These are phyloP conservation scores for Gaultheria prostrata DNA, from an alignment of 148 eudicot genomes.

Conservation along the genomic window DNA sequence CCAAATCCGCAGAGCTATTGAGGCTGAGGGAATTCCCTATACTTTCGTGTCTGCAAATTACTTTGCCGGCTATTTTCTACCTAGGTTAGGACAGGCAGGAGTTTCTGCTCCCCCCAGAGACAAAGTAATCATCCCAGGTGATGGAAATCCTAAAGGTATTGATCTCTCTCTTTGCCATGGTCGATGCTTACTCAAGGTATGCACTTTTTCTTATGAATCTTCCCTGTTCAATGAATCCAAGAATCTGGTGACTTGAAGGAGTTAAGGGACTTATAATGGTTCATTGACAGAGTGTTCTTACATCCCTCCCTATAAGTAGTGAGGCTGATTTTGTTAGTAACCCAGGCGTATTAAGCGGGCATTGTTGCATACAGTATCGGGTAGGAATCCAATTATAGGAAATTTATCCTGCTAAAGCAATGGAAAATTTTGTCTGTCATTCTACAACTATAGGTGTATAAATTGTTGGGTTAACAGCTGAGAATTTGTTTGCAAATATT, in stretches of 20 bases:
- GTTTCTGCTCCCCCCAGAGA: slow-evolving; percentile 51
- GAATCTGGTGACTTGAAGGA: neutral
- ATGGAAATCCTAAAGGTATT: slow-evolving; percentile 60
- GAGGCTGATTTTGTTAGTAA: too few relatives aligned
- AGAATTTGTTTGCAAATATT: too few relatives aligned
- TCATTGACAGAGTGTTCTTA: neutral
- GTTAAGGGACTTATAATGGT: neutral
- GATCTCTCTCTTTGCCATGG: neutral
- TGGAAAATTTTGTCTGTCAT: too few relatives aligned
- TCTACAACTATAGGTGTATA: too few relatives aligned
- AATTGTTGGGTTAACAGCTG: too few relatives aligned
- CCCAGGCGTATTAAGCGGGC: too few relatives aligned
- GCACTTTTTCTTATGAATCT: neutral
- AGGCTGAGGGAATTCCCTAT: slow-evolving; percentile 58
- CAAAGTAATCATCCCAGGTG: slow-evolving; percentile 40
- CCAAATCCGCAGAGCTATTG: slow-evolving; percentile 49
- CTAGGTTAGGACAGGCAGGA: slow-evolving; percentile 48
- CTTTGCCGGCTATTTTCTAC: slow-evolving; percentile 54
- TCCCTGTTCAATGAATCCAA: neutral
- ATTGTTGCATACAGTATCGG: too few relatives aligned
- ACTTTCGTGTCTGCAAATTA: slow-evolving; percentile 43
- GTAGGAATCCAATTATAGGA: too few relatives aligned
- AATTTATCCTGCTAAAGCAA: too few relatives aligned
- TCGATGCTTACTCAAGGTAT: too few relatives aligned
- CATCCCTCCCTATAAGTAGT: too few relatives aligned